Evolutionary conservation across 2,329 filamentous ascomycete genomes (phyloP).

Genomic region (Fragosphaeria purpurea): DNA sequence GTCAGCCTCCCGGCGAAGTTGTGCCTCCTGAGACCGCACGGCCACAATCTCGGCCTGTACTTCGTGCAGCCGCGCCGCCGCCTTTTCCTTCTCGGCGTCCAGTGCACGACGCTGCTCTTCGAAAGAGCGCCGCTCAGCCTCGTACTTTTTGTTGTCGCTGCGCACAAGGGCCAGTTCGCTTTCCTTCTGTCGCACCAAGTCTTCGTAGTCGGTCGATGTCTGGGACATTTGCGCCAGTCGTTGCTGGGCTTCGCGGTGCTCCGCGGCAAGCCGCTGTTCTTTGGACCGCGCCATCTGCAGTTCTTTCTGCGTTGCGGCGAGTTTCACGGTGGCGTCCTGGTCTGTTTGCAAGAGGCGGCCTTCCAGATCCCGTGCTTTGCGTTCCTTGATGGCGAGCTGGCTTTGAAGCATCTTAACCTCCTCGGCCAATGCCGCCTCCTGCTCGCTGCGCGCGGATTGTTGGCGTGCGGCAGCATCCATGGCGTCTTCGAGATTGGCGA

Average conservation of each 20-base stretch:
- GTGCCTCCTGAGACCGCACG: conserved; percentile 71
- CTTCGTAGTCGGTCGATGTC: conserved; percentile 91
- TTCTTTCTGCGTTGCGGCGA: conserved; percentile 69
- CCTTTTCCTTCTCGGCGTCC: conserved; percentile 65
- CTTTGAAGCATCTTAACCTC: conserved; percentile 89
- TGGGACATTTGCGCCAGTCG: conserved; percentile 80
- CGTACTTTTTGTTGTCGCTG: conserved; percentile 71
- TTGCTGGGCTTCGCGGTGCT: conserved; percentile 73
- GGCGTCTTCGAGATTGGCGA: conserved; percentile 59
- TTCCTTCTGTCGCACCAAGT: conserved; percentile 85
- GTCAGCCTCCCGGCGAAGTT: conserved; percentile 77
- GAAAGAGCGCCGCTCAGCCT: conserved; percentile 67
- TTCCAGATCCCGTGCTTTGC: conserved; percentile 82
- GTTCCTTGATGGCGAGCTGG: conserved; percentile 78
- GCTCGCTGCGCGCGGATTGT: conserved; percentile 62
- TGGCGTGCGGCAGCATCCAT: conserved; percentile 60
- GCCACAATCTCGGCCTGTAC: conserved; percentile 81
- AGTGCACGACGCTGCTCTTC: conserved; percentile 70
- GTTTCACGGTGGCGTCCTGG: conserved; percentile 79
- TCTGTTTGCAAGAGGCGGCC: conserved; percentile 72
- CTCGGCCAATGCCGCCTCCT: conserved; percentile 66
- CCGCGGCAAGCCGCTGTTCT: conserved; percentile 64
- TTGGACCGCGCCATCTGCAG: conserved; percentile 63
- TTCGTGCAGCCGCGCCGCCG: conserved; percentile 66
- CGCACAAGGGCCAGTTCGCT: conserved; percentile 82